Conservation (phyloP, 1,284 basidiomycete genomes). For the Earliella scabrosa region DNA sequence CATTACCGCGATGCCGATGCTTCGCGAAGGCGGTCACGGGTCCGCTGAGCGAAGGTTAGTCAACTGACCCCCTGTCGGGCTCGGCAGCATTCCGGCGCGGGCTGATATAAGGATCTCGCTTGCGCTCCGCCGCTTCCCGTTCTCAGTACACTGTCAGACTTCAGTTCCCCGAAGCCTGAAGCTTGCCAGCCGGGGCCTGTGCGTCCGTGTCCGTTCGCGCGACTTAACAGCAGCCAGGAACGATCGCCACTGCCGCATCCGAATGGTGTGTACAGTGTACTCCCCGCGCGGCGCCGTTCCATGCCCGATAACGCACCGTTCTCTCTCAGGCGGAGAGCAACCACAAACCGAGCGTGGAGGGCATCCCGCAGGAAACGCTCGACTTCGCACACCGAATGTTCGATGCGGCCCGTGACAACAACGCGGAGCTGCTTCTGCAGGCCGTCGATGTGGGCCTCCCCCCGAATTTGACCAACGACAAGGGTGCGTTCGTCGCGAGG, state of each 20-base stretch:
- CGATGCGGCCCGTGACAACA: constrained; percentile 71
- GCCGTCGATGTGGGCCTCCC: constrained; percentile 80
- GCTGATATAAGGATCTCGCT: not conserved
- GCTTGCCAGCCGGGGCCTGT: not conserved
- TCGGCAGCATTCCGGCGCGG: not conserved
- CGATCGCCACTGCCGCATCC: constrained; percentile 1
- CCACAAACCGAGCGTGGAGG: constrained; percentile 7
- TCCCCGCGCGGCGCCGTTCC: not conserved
- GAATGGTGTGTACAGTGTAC: not conserved
- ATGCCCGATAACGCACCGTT: not conserved
- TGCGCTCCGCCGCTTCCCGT: not conserved
- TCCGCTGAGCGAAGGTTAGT: not conserved
- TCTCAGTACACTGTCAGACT: not conserved
- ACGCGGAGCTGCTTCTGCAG: constrained; percentile 52
- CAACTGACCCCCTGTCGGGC: not conserved
- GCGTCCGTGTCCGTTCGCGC: not conserved
- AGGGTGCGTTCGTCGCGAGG: constrained; percentile 47
- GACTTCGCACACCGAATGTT: constrained; percentile 80
- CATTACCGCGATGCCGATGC: not conserved
- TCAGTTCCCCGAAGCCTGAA: not conserved
- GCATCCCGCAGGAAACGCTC: constrained; percentile 51
- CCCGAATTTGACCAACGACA: constrained; percentile 75
- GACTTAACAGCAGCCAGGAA: not conserved
- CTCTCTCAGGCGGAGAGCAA: constrained; percentile 5
- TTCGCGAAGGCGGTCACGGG: not conserved